Evolutionary conservation across 2,329 filamentous ascomycete genomes (phyloP), one percentile per base, ranked within the genome.

Genomic region (Alternaria burnsii): DNA sequence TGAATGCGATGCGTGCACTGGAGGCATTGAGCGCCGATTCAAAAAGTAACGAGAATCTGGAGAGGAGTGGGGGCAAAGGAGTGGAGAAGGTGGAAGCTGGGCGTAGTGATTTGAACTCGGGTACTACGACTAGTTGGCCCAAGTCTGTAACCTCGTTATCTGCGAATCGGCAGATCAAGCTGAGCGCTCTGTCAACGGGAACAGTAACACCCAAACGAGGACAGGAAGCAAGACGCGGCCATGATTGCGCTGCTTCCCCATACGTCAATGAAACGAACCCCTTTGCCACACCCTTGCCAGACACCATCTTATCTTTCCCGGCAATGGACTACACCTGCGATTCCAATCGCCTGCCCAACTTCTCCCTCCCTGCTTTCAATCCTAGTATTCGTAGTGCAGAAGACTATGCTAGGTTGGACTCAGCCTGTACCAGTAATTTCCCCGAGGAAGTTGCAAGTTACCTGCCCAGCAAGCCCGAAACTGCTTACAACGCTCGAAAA

Each of bases 1-100:
- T 66, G 4, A 67, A 65, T 22, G 75, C 74, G 2, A 71, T 76
- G 70, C 66, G 65, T 18, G 72, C 69, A 0, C 59, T 77, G 2
- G 72, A 75, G 30, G 60, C 69, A 0, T 44, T 73, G 9, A 52
- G 50, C 14, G 66, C 66, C 2, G 67, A 71, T 10, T 59, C 63
- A 11, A 58, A 46, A 6, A 61, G 62, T 9, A 34, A 28, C 32
- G 28, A 16, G 18, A 5, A 41, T 36, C 0, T 14, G 3, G 14
- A 36, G 32, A 36, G 32, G 14, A 16, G 6, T 36, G 11, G 0
- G 8, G 36, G 16, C 2, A 18, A 38, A 16, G 11, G 11, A 41
- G 18, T 3, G 6, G 20, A 16, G 3, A 24, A 6, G 6, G 20
- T 30, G 16, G 14, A 24, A 24, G 14, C 38, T 30, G 46, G 46